These are phyloP conservation scores for Colletotrichum sp. DNA, from an alignment of 2,329 filamentous ascomycete genomes.

Conservation along the genomic window DNA sequence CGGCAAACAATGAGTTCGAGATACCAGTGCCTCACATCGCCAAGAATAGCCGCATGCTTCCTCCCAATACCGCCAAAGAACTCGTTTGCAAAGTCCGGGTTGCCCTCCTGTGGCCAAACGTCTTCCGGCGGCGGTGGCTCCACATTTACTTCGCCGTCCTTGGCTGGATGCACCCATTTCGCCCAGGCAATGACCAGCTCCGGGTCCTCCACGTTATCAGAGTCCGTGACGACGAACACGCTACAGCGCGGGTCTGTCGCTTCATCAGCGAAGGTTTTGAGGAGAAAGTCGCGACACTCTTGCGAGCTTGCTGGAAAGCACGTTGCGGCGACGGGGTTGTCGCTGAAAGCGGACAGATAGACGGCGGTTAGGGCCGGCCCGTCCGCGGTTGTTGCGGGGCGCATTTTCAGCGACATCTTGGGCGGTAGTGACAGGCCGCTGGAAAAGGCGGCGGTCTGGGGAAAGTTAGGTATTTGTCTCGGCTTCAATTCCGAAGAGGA, in stretches of 20 bases:
- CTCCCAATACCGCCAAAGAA: constrained; percentile 45
- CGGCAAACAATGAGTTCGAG: constrained; percentile 53
- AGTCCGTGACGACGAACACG: constrained; percentile 44
- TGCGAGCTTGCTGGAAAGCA: constrained; percentile 38
- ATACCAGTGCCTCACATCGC: constrained; percentile 49
- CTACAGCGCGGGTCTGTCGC: constrained; percentile 41
- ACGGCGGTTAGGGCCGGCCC: constrained; percentile 42
- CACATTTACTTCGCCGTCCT: constrained; percentile 25
- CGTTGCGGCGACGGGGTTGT: constrained; percentile 38
- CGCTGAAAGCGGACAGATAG: constrained; percentile 50
- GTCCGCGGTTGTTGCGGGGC: constrained; percentile 45
- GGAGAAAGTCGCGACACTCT: constrained; percentile 38
- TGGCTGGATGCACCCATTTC: constrained; percentile 48
- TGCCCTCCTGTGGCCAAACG: constrained; percentile 44
- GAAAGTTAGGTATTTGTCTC: neutral
- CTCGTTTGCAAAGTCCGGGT: constrained; percentile 36
- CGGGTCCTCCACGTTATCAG: constrained; percentile 11
- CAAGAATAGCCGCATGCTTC: constrained; percentile 43
- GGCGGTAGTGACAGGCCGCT: neutral
- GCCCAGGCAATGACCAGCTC: constrained; percentile 46
- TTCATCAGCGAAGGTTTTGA: constrained; percentile 37
- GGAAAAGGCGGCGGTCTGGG: accelerated
- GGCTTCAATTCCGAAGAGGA: neutral
- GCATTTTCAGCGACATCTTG: constrained; percentile 33
- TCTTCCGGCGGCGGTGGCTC: constrained; percentile 25